phyloP scores from a whole-genome alignment of 1,284 basidiomycete species.

The Boletellus sp. region DNA sequence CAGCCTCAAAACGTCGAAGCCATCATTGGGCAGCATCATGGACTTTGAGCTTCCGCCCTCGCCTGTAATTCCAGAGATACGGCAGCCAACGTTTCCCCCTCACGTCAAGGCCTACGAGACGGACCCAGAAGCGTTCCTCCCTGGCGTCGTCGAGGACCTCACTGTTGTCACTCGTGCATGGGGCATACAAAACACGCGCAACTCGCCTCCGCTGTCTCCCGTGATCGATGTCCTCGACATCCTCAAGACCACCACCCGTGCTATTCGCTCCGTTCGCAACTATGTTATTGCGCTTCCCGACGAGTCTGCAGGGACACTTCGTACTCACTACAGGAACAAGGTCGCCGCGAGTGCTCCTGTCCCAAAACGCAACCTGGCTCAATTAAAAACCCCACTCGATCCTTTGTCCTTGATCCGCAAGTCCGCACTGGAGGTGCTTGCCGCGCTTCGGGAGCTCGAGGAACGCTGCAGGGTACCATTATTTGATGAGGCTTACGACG shows the following conservation, averaged over 20 bases:
- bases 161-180: slow-evolving; percentile 56
- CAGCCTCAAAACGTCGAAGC: slow-evolving; percentile 37
- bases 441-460: slow-evolving; percentile 67
- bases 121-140: slow-evolving; percentile 68
- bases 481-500: slow-evolving; percentile 72
- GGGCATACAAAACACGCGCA: slow-evolving; percentile 35
- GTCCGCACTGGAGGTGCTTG: slow-evolving; percentile 73
- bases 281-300: slow-evolving; percentile 78
- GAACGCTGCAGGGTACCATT: slow-evolving; percentile 63
- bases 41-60: slow-evolving; percentile 69
- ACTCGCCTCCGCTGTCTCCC: slow-evolving; percentile 1
- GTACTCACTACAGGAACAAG: slow-evolving; percentile 46
- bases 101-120: slow-evolving; percentile 63
- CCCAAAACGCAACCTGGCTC: slow-evolving; percentile 32
- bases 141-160: slow-evolving; percentile 70
- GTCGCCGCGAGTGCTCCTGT: slow-evolving; percentile 38
- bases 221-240: slow-evolving; percentile 58
- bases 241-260: slow-evolving; percentile 71
- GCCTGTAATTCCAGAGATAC: slow-evolving; percentile 49
- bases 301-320: slow-evolving; percentile 55
- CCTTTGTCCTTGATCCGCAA: slow-evolving; percentile 66
- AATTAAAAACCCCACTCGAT: slow-evolving; percentile 42
- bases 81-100: slow-evolving; percentile 45
- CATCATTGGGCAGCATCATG: slow-evolving; percentile 39
- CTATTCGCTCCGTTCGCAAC: slow-evolving; percentile 76